A percentile compares a stretch with the other conserved stretches of the same genome.
These are phyloP conservation scores for Epichloe sibirici DNA, from an alignment of 2,329 filamentous ascomycete genomes.

Conservation along the genomic window DNA sequence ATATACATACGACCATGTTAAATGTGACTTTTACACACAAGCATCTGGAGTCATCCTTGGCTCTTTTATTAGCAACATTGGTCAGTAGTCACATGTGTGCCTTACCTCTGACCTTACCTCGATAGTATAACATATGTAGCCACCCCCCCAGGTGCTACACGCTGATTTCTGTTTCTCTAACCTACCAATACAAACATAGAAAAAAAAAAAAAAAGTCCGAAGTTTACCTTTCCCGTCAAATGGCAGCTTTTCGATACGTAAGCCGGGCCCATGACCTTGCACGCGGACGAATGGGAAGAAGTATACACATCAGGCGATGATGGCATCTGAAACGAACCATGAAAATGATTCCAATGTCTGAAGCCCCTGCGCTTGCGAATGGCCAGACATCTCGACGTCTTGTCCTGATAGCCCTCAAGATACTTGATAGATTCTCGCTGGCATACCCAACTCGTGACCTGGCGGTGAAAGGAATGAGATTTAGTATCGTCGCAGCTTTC, in stretches of 20 bases:
- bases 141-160: slow-evolving; percentile 3
- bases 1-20: background rate
- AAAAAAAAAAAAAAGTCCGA: background rate
- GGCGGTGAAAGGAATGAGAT: background rate
- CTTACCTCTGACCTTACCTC: slow-evolving; percentile 48
- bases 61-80: slow-evolving; percentile 4
- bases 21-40: background rate
- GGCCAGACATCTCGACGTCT: background rate
- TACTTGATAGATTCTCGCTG: background rate
- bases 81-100: slow-evolving; percentile 26
- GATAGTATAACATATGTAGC: slow-evolving; percentile 7
- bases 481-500: slow-evolving; percentile 54
- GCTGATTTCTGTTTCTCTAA: slow-evolving; percentile 4
- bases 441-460: background rate
- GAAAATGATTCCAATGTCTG: background rate
- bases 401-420: background rate
- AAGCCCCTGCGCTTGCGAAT: background rate
- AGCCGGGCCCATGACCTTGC: slow-evolving; percentile 1
- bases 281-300: background rate
- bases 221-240: slow-evolving; percentile 13
- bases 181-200: slow-evolving; percentile 8
- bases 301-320: background rate
- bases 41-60: background rate
- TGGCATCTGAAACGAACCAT: background rate
- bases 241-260: background rate